Evolutionary conservation across 2,329 filamentous ascomycete species (phyloP).

Genomic region (Pseudofabraea citricarpa): DNA sequence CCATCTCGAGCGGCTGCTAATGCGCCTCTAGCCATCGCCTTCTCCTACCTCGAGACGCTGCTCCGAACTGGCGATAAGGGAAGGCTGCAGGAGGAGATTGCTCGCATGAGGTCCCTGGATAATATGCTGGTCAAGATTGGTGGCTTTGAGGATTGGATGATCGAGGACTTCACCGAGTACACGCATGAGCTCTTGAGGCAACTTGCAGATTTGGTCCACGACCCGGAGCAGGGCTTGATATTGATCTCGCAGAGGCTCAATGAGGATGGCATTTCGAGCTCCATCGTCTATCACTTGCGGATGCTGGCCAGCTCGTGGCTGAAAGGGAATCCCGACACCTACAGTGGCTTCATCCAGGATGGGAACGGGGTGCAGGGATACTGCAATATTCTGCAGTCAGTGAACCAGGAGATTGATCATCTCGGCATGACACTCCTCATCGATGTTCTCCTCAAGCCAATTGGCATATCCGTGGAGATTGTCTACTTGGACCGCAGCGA

Average conservation of each 20-base stretch:
- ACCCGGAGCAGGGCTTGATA: conserved; percentile 46
- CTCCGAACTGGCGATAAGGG: conserved; percentile 60
- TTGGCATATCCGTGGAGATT: conserved; percentile 77
- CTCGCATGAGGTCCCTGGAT: conserved; percentile 67
- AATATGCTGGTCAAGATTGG: conserved; percentile 67
- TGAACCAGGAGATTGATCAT: conserved; percentile 83
- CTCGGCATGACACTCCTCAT: conserved; percentile 75
- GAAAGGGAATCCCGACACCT: conserved; percentile 65
- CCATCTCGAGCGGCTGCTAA: conserved; percentile 16
- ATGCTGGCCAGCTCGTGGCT: conserved; percentile 82
- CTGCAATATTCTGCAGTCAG: conserved; percentile 62
- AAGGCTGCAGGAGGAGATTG: conserved; percentile 65
- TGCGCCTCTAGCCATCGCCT: conserved; percentile 68
- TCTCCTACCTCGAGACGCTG: conserved; percentile 87
- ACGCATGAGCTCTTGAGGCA: conserved; percentile 64
- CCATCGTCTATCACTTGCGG: conserved; percentile 81
- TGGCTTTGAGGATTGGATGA: conserved; percentile 64
- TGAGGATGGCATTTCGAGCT: conserved; percentile 58
- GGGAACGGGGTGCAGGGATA: conserved; percentile 59
- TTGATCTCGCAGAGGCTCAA: conserved; percentile 68
- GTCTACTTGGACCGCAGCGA: conserved; percentile 85
- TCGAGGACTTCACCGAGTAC: conserved; percentile 80
- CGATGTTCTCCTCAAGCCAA: conserved; percentile 74
- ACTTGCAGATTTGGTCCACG: conserved; percentile 51
- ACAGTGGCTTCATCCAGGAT: conserved; percentile 66